Percentiles rank a stretch among this genome's conserved stretches.
These are phyloP conservation scores for Amesomyces nigricolor DNA, from an alignment of 2,329 filamentous ascomycete genomes.

Conservation along the genomic window DNA sequence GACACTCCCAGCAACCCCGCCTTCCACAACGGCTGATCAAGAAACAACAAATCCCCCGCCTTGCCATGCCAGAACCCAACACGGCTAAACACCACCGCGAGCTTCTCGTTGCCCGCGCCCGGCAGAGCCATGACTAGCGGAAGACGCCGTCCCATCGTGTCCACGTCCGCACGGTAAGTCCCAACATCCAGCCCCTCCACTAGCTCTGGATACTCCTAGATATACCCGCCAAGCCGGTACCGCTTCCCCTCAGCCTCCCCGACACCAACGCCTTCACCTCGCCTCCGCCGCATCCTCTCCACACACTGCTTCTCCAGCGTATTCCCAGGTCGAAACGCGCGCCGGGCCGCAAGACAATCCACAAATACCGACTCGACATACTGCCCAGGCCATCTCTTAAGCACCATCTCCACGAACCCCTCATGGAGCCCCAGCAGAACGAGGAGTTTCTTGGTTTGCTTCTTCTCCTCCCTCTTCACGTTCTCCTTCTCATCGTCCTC, in stretches of 20 bases:
- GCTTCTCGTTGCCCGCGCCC: background rate
- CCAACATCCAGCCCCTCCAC: background rate
- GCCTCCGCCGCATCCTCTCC: background rate
- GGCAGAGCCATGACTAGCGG: background rate
- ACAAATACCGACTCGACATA: constrained; percentile 31
- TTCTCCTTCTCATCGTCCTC: no score
- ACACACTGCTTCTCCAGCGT: background rate
- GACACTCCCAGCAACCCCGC: background rate
- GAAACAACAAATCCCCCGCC: constrained; percentile 30
- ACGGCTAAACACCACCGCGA: constrained; percentile 29
- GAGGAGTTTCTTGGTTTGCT: no score
- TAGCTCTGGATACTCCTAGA: constrained; percentile 10
- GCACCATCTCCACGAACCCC: background rate
- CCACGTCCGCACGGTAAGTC: background rate
- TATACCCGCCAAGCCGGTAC: background rate
- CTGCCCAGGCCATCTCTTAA: constrained; percentile 24
- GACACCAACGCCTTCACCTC: background rate
- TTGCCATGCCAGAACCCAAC: constrained; percentile 32
- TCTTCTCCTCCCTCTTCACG: no score
- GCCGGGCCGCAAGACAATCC: constrained; percentile 29
- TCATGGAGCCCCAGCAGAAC: no score
- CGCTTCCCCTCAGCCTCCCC: no score
- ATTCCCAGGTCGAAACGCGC: constrained; percentile 24
- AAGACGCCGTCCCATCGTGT: no score
- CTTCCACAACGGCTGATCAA: constrained; percentile 29